Evolutionary conservation across 371 early-diverging fungal genomes (phyloP).

Genomic region (Basidiobolus meristosporus): DNA sequence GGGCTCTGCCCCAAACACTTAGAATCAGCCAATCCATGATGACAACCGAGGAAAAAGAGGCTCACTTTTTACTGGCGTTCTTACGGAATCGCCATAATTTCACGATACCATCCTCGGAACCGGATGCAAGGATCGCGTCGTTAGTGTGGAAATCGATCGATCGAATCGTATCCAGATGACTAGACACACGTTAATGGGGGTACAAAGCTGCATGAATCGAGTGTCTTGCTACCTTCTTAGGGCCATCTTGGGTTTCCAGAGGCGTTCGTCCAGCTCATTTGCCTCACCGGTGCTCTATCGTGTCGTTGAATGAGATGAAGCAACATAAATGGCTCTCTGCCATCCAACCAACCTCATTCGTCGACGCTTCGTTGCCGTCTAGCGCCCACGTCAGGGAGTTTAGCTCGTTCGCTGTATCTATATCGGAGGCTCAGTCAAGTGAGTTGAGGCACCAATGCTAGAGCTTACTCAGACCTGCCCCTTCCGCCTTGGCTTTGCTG

Average conservation of each 20-base stretch:
- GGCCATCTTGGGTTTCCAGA: conserved; percentile 36
- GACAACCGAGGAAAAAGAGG: too few species aligned
- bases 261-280: neutral
- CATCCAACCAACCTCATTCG: neutral
- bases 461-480: too few species aligned
- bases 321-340: neutral
- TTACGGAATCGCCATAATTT: conserved; percentile 63
- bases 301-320: neutral
- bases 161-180: conserved; percentile 68
- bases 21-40: too few species aligned
- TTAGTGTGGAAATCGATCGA: conserved; percentile 43
- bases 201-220: neutral
- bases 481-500: too few species aligned
- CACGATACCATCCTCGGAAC: conserved; percentile 69
- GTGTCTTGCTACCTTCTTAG: conserved; percentile 24
- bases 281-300: neutral
- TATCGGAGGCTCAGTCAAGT: too few species aligned
- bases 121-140: conserved; percentile 39
- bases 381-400: neutral
- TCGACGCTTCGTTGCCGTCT: neutral
- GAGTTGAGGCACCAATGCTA: too few species aligned
- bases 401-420: too few species aligned
- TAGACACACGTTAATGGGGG: conserved; percentile 6
- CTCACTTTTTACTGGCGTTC: too few species aligned
- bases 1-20: too few species aligned